A percentile compares a stretch with the other conserved stretches of the same genome.
Conservation (phyloP, 441 rosid species). For the Adansonia gregorii region DNA sequence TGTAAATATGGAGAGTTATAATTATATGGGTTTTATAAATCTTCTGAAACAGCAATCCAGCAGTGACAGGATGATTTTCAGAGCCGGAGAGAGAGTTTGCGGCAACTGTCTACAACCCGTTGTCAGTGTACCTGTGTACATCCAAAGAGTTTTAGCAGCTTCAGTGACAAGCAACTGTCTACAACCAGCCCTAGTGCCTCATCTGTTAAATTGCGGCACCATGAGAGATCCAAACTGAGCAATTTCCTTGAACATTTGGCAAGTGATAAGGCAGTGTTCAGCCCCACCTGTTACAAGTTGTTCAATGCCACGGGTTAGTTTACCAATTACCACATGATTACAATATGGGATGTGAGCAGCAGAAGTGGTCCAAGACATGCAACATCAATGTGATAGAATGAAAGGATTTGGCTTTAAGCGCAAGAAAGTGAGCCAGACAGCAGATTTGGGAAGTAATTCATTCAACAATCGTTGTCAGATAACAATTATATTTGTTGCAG, state of each 20-base stretch:
- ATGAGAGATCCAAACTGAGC: conserved; percentile 50
- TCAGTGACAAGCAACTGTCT: conserved; percentile 43
- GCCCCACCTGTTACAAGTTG: conserved; percentile 43
- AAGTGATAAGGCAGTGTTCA: conserved; percentile 49
- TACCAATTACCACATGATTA: conserved; percentile 6
- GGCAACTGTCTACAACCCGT: too few relatives aligned
- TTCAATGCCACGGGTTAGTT: not conserved
- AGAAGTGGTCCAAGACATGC: not conserved
- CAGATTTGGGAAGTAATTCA: not conserved
- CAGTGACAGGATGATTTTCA: conserved; percentile 12
- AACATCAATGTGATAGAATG: not conserved
- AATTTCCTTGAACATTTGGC: conserved; percentile 43
- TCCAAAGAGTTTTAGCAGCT: conserved; percentile 49
- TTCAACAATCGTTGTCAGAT: not conserved
- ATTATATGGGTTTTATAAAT: too few relatives aligned
- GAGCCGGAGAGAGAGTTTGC: not conserved
- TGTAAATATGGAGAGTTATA: not conserved
- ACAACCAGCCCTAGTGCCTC: conserved; percentile 49
- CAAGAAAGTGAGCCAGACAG: not conserved
- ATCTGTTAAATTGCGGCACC: conserved; percentile 52
- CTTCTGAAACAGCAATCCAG: conserved; percentile 16
- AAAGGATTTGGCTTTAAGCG: not conserved
- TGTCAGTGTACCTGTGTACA: conserved; percentile 48
- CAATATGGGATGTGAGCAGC: not conserved
- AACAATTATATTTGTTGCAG: not conserved